Evolutionary conservation across 164 flowering plant genomes (phyloP), one percentile per base, ranked within the genome.

Genomic region (Chimonanthus praecox): DNA sequence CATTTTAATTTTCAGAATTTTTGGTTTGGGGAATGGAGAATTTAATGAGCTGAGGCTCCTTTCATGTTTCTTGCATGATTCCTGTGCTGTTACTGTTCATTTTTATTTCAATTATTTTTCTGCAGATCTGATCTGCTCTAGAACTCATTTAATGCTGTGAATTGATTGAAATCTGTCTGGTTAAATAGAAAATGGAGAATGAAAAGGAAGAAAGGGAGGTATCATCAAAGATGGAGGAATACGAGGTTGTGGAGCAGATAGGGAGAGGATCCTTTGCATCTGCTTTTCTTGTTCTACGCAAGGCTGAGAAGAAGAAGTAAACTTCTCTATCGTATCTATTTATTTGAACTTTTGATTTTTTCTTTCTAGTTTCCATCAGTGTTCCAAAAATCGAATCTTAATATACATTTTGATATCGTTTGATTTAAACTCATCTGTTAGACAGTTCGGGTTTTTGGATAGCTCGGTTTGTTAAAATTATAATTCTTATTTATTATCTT

Each of bases 201-300:
- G 78, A 79, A 54, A 78, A 73, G 15, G 81, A 82, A 4, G 86
- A 82, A 5, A 54, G 60, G 15, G 47, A 13, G 67, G 80, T 1
- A 33, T 33, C 71, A 69, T 83, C 86, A 11, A 89, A 82, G 82
- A 86, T 88, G 88, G 94, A 89, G 1, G 90, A 87, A 3, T 92
- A 92, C 69, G 90, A 90, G 78, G 88, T 90, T 50, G 80, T 89
- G 3, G 96, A 92, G 84, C 96, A 90, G 88, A 92, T 92, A 78
- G 97, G 97, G 3, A 85, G 90, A 81, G 96, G 97, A 63, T 86
- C 96, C 5, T 92, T 89, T 73, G 95, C 92, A 10, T 77, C 87
- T 69, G 92, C 96, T 7, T 84, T 85, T 74, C 94, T 92, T 76
- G 96, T 91, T 64, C 87, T 82, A 5, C 89, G 91, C 75, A 88